These are phyloP conservation scores for maize (Zea mays) DNA, from an alignment of 176 grass and related monocot genomes.

Conservation along the genomic window Zm-B73-REFERENCE-NAM-5.0 NC_050097.1:216467501-216468000, in stretches of 20 bases:
- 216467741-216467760: no score
- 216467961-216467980: no score
- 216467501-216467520: constrained; percentile 9
- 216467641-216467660: constrained; percentile 37
- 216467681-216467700: constrained; percentile 22
- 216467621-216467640: constrained; percentile 63
- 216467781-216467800: no score
- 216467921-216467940: constrained; percentile 47
- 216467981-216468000: constrained; percentile 36
- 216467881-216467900: constrained; percentile 84
- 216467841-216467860: constrained; percentile 31
- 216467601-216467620: no score
- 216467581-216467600: constrained; percentile 67
- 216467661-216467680: not conserved
- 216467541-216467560: constrained; percentile 41
- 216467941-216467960: constrained; percentile 53
- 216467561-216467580: constrained; percentile 63
- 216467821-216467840: constrained; percentile 45
- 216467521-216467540: not conserved
- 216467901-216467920: constrained; percentile 63
- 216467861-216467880: constrained; percentile 57
- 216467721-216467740: constrained; percentile 56
- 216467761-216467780: no score
- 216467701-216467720: constrained; percentile 51
- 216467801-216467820: constrained; percentile 44